Evolutionary conservation across 2,329 filamentous ascomycete genomes (phyloP), one percentile per base, ranked within the genome.

Genomic region (Verticillium alfalfae): DNA sequence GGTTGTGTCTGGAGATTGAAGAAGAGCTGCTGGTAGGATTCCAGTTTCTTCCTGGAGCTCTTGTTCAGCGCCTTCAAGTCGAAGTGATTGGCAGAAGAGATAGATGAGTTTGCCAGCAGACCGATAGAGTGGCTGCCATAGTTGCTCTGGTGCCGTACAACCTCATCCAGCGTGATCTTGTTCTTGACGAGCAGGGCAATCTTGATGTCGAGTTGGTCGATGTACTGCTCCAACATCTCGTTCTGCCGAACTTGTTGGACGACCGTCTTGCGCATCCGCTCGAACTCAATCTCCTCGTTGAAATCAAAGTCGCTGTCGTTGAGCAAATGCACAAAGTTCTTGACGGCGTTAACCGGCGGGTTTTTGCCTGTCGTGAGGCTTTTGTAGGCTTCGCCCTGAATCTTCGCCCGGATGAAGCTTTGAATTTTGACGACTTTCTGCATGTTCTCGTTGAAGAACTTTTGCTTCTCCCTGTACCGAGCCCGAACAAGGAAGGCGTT

Each of bases 301-400:
- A 99, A 99, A 73, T 99, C 95, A 70, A 99, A 97, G 71, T 97
- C 94, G 70, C 93, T 98, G 75, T 99, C 95, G 70, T 98, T 99
- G 62, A 99, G 87, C 41, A 99, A 83, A 74, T 99, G 95, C 2
- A 99, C 93, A 73, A 99, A 99, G 72, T 96, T 96, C 80, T 98
- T 97, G 72, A 99, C 92, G 0, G 96, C 97, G 45, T 92, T 92
- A 63, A 99, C 93, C 0, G 95, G 95, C 31, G 95, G 95, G 71
- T 98, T 98, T 78, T 97, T 97, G 64, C 95, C 96, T 37, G 88
- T 93, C 2, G 93, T 98, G 66, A 99, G 82, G 72, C 92, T 97
- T 84, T 97, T 97, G 81, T 99, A 99, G 2, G 95, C 95, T 76
- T 99, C 92, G 59, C 95, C 95, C 75, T 99, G 95, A 58, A 98